Evolutionary conservation across 2,329 filamentous ascomycete genomes (phyloP), one percentile per base, ranked within the genome.

Genomic region (Cladosporium sphaerospermum): DNA sequence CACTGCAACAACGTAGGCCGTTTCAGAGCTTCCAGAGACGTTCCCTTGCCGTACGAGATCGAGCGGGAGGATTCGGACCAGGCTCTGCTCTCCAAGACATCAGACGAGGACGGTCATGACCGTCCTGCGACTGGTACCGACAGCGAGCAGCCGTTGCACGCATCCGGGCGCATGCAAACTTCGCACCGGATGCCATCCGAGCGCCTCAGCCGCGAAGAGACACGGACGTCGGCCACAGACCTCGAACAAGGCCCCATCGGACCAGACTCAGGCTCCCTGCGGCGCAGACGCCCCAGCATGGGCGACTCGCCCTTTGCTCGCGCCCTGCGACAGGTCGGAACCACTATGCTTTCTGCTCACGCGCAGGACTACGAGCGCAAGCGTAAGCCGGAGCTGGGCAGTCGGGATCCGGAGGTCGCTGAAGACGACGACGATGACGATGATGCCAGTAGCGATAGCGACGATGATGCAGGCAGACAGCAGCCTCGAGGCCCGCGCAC

Each of bases 301-400:
- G 58, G 66, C 54, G 50, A 63, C 60, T 69, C 67, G 0, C 72
- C 73, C 0, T 52, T 74, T 2, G 61, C 69, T 23, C 59, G 69
- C 18, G 75, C 71, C 7, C 70, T 82, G 9, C 70, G 70, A n/a
- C 72, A 78, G 1, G 77, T 85, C 10, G 82, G 80, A 4, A 82
- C 78, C 11, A 83, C 90, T n/a, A 77, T 96, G 60, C 86, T 89
- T 3, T 80, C 85, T 56, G 92, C 92, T 5, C 93, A 97, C 68
- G 86, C 82, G 56, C 86, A 95, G 68, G 92, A 97, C 71, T 97
- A 96, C 67, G 88, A 95, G 71, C 86, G 93, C 73, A 87, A 82
- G 67, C 79, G 82, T 57, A 78, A 75, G 28, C 76, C 77, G 0
- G 74, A 75, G 34, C 65, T 73, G 10, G 49, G 46, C 5, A 50